Conservation (phyloP, 352 stramenopile genomes). For the Globisporangium paroecandrum region DNA sequence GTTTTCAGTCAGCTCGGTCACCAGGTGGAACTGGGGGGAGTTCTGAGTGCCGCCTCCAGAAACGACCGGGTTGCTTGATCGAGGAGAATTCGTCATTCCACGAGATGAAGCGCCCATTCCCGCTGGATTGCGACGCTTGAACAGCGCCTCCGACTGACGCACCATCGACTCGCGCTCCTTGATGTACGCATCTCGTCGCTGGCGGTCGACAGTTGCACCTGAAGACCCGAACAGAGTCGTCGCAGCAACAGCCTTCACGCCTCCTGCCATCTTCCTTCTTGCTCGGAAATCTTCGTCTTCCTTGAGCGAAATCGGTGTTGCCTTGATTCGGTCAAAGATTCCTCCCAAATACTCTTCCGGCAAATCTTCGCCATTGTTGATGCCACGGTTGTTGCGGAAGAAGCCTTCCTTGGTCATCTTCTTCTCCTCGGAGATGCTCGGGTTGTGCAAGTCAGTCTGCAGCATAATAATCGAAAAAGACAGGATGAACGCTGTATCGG, state of each 20-base stretch:
- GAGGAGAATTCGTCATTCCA: slow-evolving; percentile 20
- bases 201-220: slow-evolving; percentile 48
- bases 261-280: slow-evolving; percentile 24
- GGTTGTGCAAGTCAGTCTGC: slow-evolving; percentile 98
- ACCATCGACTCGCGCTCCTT: slow-evolving; percentile 85
- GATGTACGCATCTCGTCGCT: slow-evolving; percentile 79
- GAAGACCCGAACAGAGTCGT: slow-evolving; percentile 66
- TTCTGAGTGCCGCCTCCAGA: slow-evolving; percentile 16
- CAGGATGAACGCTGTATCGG: slow-evolving; percentile 98
- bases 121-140: slow-evolving; percentile 57
- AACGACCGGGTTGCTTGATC: slow-evolving; percentile 8
- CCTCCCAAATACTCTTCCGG: slow-evolving; percentile 89
- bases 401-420: slow-evolving; percentile 98
- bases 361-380: slow-evolving; percentile 95
- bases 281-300: slow-evolving; percentile 90
- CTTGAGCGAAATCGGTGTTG: slow-evolving; percentile 94
- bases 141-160: slow-evolving; percentile 68
- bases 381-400: slow-evolving; percentile 96
- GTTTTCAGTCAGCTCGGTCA: slow-evolving; percentile 65
- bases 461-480: slow-evolving; percentile 92
- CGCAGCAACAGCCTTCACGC: slow-evolving; percentile 25
- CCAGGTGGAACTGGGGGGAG: slow-evolving; percentile 54
- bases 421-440: slow-evolving; percentile 94
- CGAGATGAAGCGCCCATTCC: slow-evolving; percentile 23
- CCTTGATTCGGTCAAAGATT: slow-evolving; percentile 97